Conservation (phyloP, 2,329 filamentous ascomycete genomes). For the Lachnellula suecica region DNA sequence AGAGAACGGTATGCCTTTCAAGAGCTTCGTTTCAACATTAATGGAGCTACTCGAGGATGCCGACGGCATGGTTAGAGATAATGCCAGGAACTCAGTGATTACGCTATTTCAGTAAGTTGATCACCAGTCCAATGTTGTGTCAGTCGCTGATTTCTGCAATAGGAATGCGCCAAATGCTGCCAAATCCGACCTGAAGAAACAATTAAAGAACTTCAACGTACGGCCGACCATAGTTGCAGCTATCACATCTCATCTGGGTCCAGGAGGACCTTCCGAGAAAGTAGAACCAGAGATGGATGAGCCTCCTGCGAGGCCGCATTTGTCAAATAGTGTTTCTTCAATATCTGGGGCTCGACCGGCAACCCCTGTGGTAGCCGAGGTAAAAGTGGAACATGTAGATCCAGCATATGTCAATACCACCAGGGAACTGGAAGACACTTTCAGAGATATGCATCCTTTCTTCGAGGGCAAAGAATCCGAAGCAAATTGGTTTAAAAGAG, state of each 20-base stretch:
- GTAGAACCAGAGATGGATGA: constrained; percentile 30
- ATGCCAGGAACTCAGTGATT: constrained; percentile 79
- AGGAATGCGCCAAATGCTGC: constrained; percentile 78
- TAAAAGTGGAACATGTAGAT: constrained; percentile 68
- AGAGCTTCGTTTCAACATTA: constrained; percentile 75
- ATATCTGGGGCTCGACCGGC: constrained; percentile 43
- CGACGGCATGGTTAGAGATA: constrained; percentile 82
- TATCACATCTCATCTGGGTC: constrained; percentile 73
- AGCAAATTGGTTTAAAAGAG: constrained; percentile 85
- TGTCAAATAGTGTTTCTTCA: constrained; percentile 54
- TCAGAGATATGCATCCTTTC: constrained; percentile 74
- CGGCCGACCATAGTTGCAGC: constrained; percentile 81
- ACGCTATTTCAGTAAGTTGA: constrained; percentile 73
- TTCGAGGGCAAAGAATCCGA: constrained; percentile 91
- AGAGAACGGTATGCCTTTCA: constrained; percentile 77
- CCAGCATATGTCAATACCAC: constrained; percentile 81
- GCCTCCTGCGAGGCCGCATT: constrained; percentile 42
- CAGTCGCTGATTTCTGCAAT: constrained; percentile 5
- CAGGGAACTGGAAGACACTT: constrained; percentile 83
- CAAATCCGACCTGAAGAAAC: constrained; percentile 85
- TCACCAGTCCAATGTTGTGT: neutral
- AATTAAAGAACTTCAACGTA: constrained; percentile 81
- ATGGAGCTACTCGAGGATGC: constrained; percentile 90
- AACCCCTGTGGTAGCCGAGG: constrained; percentile 64
- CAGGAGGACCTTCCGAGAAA: constrained; percentile 38